phyloP scores from a whole-genome alignment of 1,139 yeast species.

The Williopsis jadinii region DNA sequence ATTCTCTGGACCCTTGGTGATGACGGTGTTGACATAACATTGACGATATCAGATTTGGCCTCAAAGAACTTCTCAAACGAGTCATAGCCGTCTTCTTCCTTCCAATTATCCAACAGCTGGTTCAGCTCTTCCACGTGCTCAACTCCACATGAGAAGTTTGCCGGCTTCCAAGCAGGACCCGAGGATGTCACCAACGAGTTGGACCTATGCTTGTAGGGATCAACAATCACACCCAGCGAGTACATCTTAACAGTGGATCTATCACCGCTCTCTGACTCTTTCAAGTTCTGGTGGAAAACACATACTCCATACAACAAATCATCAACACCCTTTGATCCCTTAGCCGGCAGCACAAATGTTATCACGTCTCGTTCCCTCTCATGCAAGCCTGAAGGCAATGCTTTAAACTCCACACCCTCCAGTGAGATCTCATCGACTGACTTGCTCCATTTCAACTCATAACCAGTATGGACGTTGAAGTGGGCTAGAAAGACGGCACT shows the following conservation, averaged over 20 bases:
- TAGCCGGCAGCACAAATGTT: conserved; percentile 40
- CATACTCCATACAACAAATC: conserved; percentile 39
- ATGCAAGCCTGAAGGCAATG: conserved; percentile 84
- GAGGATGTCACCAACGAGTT: conserved; percentile 9
- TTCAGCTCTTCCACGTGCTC: conserved; percentile 46
- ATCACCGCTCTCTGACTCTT: conserved; percentile 24
- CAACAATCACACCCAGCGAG: conserved; percentile 57
- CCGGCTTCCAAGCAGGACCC: conserved; percentile 42
- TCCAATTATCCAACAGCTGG: conserved; percentile 31
- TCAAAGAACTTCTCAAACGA: conserved; percentile 29
- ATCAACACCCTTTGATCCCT: conserved; percentile 21
- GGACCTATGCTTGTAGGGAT: conserved; percentile 23
- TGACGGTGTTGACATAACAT: conserved; percentile 1
- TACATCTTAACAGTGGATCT: conserved; percentile 56
- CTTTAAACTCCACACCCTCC: conserved; percentile 58
- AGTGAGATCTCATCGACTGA: conserved; percentile 20
- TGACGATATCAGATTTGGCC: conserved; percentile 3
- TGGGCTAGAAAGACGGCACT: conserved; percentile 51
- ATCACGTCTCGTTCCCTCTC: conserved; percentile 47
- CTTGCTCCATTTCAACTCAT: conserved; percentile 50
- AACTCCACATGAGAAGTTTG: conserved; percentile 49
- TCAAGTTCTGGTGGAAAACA: conserved; percentile 37
- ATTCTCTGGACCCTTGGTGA: conserved; percentile 14
- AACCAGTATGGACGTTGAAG: conserved; percentile 59
- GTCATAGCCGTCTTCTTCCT: conserved; percentile 17